These are phyloP conservation scores for Starmerella stellata DNA, from an alignment of 805 yeast genomes.

Conservation along the genomic window DNA sequence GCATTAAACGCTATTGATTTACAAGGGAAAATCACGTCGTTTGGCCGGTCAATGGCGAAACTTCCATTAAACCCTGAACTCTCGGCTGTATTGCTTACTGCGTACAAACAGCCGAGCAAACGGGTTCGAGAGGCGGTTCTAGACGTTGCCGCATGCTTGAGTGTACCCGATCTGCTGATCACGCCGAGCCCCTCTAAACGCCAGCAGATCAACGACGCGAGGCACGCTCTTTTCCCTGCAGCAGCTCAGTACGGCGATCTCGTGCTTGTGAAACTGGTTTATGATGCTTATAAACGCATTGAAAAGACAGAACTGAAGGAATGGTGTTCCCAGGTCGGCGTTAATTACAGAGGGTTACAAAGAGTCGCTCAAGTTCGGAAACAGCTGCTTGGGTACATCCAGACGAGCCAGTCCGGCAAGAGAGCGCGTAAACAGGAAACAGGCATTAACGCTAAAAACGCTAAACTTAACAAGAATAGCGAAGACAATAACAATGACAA, in stretches of 20 bases:
- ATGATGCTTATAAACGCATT: constrained; percentile 31
- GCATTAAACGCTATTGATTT: constrained; percentile 64
- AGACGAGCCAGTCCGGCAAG: neutral
- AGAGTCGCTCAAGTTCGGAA: constrained; percentile 57
- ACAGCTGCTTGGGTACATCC: constrained; percentile 55
- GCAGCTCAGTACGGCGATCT: constrained; percentile 73
- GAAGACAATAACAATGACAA: neutral
- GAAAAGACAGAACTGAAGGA: constrained; percentile 39
- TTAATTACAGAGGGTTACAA: constrained; percentile 62
- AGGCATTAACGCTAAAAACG: too few relatives aligned
- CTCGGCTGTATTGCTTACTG: constrained; percentile 64
- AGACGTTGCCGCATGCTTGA: constrained; percentile 80
- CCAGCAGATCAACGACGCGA: constrained; percentile 64
- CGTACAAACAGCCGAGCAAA: constrained; percentile 27
- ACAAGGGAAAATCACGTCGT: constrained; percentile 51
- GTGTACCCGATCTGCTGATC: constrained; percentile 72
- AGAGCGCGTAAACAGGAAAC: neutral
- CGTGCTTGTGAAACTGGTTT: constrained; percentile 60
- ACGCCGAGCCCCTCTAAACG: constrained; percentile 65
- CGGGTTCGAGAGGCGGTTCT: constrained; percentile 45
- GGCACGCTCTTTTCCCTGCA: constrained; percentile 49
- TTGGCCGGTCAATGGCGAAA: constrained; percentile 75
- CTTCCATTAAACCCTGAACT: constrained; percentile 86
- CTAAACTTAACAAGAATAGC: neutral
- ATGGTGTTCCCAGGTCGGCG: constrained; percentile 69